Conservation (phyloP, 2,329 filamentous ascomycete species). For the Ascochyta koolunga region DNA sequence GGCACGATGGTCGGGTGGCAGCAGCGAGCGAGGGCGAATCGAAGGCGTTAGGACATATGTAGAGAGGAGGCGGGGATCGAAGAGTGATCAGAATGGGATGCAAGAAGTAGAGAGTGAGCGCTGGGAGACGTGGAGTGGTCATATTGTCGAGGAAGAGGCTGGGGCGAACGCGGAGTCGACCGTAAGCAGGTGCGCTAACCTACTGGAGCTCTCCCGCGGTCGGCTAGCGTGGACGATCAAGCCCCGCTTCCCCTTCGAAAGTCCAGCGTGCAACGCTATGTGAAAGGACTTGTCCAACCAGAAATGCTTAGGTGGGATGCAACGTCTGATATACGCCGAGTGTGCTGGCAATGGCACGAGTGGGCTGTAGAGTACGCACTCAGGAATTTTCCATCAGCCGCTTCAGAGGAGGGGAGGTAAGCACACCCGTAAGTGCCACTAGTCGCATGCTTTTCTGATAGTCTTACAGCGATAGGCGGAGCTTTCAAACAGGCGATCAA, state of each 20-base stretch:
- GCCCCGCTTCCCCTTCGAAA: constrained; percentile 55
- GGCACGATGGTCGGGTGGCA: no score
- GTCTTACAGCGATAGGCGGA: constrained; percentile 58
- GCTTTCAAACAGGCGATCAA: constrained; percentile 52
- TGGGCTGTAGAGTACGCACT: constrained; percentile 60
- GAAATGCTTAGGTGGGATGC: constrained; percentile 60
- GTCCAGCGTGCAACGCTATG: constrained; percentile 55
- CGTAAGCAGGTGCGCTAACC: not conserved
- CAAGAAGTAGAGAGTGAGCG: no score
- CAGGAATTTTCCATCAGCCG: constrained; percentile 58
- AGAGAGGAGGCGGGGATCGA: no score
- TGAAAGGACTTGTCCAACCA: constrained; percentile 58
- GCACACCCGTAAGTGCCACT: constrained; percentile 4
- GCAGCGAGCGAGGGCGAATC: no score
- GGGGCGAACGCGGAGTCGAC: not conserved
- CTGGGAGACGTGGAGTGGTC: no score
- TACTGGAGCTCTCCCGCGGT: not conserved
- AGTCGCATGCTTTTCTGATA: constrained; percentile 18
- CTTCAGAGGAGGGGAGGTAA: constrained; percentile 57
- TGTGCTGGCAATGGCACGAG: constrained; percentile 59
- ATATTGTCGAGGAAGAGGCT: no score
- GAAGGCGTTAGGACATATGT: no score
- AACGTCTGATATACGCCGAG: constrained; percentile 55
- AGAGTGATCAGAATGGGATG: no score
- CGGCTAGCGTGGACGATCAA: constrained; percentile 32